Base-by-base conservation (phyloP, 2,329 filamentous ascomycete genomes). In the Ophiocordyceps unilateralis region DNA sequence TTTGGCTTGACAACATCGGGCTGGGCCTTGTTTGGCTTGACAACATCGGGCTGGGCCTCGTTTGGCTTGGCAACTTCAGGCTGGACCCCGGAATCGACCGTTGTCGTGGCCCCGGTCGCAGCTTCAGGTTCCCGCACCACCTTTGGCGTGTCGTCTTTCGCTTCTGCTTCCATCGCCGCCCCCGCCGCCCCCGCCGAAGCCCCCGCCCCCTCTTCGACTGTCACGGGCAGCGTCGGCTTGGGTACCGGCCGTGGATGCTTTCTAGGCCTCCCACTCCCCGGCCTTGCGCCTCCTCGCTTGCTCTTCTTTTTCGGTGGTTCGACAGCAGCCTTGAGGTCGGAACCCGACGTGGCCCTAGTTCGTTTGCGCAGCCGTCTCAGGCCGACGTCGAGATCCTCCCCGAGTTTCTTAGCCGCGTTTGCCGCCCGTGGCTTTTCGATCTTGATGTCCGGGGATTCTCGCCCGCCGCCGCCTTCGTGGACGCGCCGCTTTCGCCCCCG, bases 251-350 rank as follows among this genome's bases (percentile, higher is more conserved):
- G 55, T 26, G 58, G 59, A 34, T 63, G 58, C 49, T 62, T 63
- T 50, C 60, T 59, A 53, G 60, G 60, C 39, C 60, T 53, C 23
- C 60, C 60, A 45, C 60, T 63, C 11, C 60, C 60, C 5, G 60
- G 60, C 39, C 60, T 54, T 24, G 60, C 60, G 8, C 60, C 60
- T 26, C 60, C 60, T 36, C 60, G 55, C 46, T 63, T 62, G 30
- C 60, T 59, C 22, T 53, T 50, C 48, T 61, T 62, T n/a, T 61
- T 61, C 14, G 49, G 49, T 39, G 51, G 50, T 51, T 44, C 47
- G 44, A 42, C 37, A 22, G 43, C 24, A 37, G 51, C 54, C 37
- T 48, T 46, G 15, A 45, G 41, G 4, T 45, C 45, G 14, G 44
- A 34, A 14, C 34, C 24, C 41, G 44, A 36, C 46, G 45, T 7